Evolutionary conservation across 164 flowering plant genomes (phyloP).

Genomic region (Akebia trifoliata): DNA sequence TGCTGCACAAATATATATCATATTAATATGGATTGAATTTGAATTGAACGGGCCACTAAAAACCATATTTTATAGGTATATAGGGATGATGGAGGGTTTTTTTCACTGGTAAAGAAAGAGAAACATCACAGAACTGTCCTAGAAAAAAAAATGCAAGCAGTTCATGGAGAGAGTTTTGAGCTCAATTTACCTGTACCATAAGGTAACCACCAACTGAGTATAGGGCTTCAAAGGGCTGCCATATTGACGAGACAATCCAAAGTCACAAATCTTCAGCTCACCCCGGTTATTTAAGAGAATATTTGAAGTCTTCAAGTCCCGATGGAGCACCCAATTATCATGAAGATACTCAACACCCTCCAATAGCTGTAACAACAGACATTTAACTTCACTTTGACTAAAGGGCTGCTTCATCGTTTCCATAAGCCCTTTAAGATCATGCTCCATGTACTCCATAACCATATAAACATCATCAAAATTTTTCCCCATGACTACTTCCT

Average conservation of each 20-base stretch:
- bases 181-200: slow-evolving; percentile 67
- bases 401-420: slow-evolving; percentile 55
- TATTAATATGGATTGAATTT: too few relatives aligned
- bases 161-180: not conserved
- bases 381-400: slow-evolving; percentile 68
- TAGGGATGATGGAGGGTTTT: too few relatives aligned
- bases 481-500: slow-evolving; percentile 62
- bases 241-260: slow-evolving; percentile 80
- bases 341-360: slow-evolving; percentile 73
- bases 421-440: slow-evolving; percentile 67
- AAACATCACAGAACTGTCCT: too few relatives aligned
- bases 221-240: slow-evolving; percentile 71
- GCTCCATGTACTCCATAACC: slow-evolving; percentile 87
- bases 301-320: slow-evolving; percentile 84
- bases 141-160: not conserved
- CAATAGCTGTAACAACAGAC: slow-evolving; percentile 69
- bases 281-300: slow-evolving; percentile 65
- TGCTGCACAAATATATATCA: too few relatives aligned
- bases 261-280: slow-evolving; percentile 74
- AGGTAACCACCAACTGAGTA: slow-evolving; percentile 67
- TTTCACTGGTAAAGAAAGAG: too few relatives aligned
- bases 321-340: slow-evolving; percentile 79
- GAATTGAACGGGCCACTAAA: too few relatives aligned
- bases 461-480: slow-evolving; percentile 43
- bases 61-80: too few relatives aligned